Evolutionary conservation across 805 yeast genomes (phyloP).

Genomic region (Zygoascus flipseniorum): DNA sequence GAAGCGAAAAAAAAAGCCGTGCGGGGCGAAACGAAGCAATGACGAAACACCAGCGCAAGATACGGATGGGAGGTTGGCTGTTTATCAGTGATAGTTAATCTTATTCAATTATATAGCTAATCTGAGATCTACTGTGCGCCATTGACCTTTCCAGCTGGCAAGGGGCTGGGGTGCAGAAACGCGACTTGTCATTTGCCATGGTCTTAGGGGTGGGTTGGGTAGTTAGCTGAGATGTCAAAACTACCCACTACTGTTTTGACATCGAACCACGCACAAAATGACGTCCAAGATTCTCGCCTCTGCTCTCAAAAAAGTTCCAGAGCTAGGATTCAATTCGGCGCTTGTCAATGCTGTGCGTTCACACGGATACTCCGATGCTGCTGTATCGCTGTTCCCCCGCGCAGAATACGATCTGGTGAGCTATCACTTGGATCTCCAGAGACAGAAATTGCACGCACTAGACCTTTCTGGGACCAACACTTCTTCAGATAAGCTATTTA

Average conservation of each 20-base stretch:
- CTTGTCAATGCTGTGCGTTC: slow-evolving; percentile 42
- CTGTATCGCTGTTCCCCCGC: slow-evolving; percentile 34
- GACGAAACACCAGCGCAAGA: background rate
- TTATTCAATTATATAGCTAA: too few relatives aligned
- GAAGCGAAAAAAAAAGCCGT: background rate
- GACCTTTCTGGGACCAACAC: slow-evolving; percentile 30
- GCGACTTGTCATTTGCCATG: too few relatives aligned
- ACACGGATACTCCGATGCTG: slow-evolving; percentile 44
- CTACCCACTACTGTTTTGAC: too few relatives aligned
- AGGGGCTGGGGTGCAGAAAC: too few relatives aligned
- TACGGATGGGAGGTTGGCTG: too few relatives aligned
- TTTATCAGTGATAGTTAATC: too few relatives aligned
- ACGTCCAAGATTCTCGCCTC: slow-evolving; percentile 28
- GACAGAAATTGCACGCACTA: slow-evolving; percentile 21
- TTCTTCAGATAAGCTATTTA: slow-evolving; percentile 38
- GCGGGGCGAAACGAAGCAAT: background rate
- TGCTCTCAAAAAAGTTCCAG: slow-evolving; percentile 39
- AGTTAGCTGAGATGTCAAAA: too few relatives aligned
- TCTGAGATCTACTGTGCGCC: too few relatives aligned
- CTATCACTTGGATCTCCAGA: slow-evolving; percentile 41
- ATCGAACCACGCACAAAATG: background rate
- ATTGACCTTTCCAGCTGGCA: too few relatives aligned
- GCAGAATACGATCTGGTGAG: slow-evolving; percentile 48
- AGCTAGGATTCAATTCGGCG: slow-evolving; percentile 44
- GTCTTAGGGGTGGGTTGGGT: too few relatives aligned